These are phyloP conservation scores for Phytophthora sp. DNA, from an alignment of 352 stramenopile species.

Conservation along the genomic window DNA sequence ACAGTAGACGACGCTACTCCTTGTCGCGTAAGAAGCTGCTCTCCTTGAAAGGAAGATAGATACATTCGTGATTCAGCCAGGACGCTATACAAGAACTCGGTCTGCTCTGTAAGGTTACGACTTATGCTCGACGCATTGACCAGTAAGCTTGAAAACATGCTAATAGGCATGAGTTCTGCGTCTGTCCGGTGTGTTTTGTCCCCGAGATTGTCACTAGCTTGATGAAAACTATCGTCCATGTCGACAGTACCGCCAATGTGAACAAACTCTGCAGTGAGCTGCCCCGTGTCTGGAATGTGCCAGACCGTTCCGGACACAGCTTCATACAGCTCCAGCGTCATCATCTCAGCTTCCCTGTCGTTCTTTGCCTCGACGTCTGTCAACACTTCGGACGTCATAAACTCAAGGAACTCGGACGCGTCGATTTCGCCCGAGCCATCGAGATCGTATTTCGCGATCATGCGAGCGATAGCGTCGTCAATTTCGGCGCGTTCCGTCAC, in stretches of 20 bases:
- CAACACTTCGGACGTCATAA: conserved; percentile 67
- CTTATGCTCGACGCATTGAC: conserved; percentile 52
- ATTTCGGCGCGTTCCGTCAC: conserved; percentile 45
- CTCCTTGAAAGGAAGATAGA: conserved; percentile 71
- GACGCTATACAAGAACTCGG: conserved; percentile 62
- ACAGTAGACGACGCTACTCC: conserved; percentile 33
- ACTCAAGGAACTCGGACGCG: conserved; percentile 74
- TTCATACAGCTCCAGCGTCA: conserved; percentile 21
- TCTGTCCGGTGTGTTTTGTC: conserved; percentile 13
- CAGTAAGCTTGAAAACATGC: conserved; percentile 49
- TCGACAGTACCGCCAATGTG: conserved; percentile 11
- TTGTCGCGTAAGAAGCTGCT: conserved; percentile 63
- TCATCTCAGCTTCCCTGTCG: conserved; percentile 2
- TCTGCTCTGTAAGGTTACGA: conserved; percentile 53
- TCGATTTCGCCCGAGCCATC: conserved; percentile 79
- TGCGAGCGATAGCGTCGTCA: conserved; percentile 41
- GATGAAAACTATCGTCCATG: not conserved
- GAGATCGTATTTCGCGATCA: conserved; percentile 72
- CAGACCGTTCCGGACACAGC: conserved; percentile 39
- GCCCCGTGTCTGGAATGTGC: conserved; percentile 47
- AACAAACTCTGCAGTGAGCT: conserved; percentile 47
- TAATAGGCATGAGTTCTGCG: conserved; percentile 37
- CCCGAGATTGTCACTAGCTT: not conserved
- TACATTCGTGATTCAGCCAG: conserved; percentile 64
- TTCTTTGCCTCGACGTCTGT: conserved; percentile 13